phyloP scores from a whole-genome alignment of 306 rosid species.

The Vicia villosa region DNA sequence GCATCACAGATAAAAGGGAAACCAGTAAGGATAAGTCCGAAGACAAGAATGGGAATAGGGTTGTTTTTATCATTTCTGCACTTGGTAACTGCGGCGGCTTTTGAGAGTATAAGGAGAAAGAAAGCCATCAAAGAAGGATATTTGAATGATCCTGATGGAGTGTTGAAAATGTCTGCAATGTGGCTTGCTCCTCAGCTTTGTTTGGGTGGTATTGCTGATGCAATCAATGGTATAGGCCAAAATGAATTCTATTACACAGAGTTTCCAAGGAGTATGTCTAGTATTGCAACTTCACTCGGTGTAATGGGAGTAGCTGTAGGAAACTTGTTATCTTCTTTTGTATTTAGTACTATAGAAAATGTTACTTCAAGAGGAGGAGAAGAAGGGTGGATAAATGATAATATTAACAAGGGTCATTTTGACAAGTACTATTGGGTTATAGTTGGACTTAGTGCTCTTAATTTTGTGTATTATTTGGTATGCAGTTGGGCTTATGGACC shows the following conservation, averaged over 20 bases:
- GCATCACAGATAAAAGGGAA: conserved; percentile 63
- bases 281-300: conserved; percentile 51
- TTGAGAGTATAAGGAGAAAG: conserved; percentile 49
- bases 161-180: conserved; percentile 58
- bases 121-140: conserved; percentile 49
- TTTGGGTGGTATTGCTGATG: conserved; percentile 68
- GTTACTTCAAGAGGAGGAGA: conserved; percentile 60
- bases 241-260: conserved; percentile 68
- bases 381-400: conserved; percentile 59
- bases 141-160: conserved; percentile 35
- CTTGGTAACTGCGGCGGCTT: conserved; percentile 45
- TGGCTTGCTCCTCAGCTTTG: conserved; percentile 64
- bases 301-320: conserved; percentile 60
- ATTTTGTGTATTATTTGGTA: conserved; percentile 46
- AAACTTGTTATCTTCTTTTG: conserved; percentile 48
- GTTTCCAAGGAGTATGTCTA: conserved; percentile 64
- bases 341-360: conserved; percentile 44
- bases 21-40: conserved; percentile 44
- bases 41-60: conserved; percentile 67
- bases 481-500: conserved; percentile 80
- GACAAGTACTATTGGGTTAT: conserved; percentile 62
- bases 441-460: conserved; percentile 43
- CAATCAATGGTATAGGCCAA: conserved; percentile 63
- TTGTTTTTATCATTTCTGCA: conserved; percentile 42
- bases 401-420: conserved; percentile 57